Evolutionary conservation across 2,329 filamentous ascomycete species (phyloP), one percentile per base, ranked within the genome.

Genomic region (Pseudogymnoascus destructans): DNA sequence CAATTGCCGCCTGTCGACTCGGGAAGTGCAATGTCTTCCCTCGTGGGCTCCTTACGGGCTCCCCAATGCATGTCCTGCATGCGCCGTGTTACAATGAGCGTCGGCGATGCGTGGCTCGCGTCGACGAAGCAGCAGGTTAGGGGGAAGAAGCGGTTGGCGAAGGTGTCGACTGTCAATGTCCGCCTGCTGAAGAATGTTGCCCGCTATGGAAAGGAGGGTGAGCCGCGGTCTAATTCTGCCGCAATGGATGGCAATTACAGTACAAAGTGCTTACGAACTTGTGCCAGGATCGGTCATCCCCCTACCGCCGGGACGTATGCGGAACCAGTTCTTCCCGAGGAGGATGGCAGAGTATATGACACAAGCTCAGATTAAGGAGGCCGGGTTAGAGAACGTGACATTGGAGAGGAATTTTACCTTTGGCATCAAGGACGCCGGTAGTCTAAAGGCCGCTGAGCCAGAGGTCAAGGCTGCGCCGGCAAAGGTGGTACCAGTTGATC

Each of bases 291-390:
- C 75, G 15, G 74, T 80, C 60, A 70, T 81, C 17, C 75, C 77
- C 30, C 71, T 81, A 40, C 68, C 74, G n/a, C 68, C 71, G 13
- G 75, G 78, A 19, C 70, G 72, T 35, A 80, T 82, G 78, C 73
- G 79, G 62, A 80, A 79, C 65, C 67, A 69, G 58, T 79, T 74
- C 74, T 80, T 76, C 63, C 78, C 77, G 3, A 67, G 67, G 42
- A 70, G 72, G 59, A 70, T 75, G 61, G 79, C 79, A 61, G 73
- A 77, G 65, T 81, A 82, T 67, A 70, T 79, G 19, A 73, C 76
- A 49, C 63, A 66, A 33, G 65, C 67, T 36, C 73, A 77, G 61
- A 60, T 75, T 49, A 73, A 74, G 65, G 68, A 73, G 59, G 65
- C 79, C 38, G 73, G 72, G 60, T 63, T 70, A 3, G 72, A 73